Conservation (phyloP, 2,329 filamentous ascomycete species). For the Penicillium palitans region DNA sequence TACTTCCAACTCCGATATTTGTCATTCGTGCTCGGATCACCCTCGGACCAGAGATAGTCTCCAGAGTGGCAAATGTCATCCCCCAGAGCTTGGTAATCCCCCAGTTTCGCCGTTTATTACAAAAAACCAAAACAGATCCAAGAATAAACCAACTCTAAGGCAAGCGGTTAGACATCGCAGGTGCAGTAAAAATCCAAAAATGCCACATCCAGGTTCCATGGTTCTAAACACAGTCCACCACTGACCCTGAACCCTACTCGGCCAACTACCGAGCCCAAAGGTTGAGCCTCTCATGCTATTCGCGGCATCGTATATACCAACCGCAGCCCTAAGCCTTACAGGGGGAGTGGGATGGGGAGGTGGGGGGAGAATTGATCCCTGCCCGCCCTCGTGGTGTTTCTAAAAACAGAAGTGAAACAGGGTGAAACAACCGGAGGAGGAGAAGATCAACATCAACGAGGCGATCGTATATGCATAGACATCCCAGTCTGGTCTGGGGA, state of each 20-base stretch:
- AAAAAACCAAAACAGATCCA: neutral
- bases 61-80: conserved; percentile 9
- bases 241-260: neutral
- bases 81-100: neutral
- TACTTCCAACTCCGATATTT: neutral
- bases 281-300: neutral
- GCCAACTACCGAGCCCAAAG: neutral
- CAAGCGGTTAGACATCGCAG: neutral
- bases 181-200: neutral
- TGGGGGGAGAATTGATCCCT: conserved; percentile 3
- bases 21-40: conserved; percentile 4
- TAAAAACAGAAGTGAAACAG: conserved; percentile 12
- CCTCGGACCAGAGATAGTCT: neutral
- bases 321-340: conserved; percentile 5
- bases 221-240: neutral
- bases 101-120: neutral
- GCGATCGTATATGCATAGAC: neutral
- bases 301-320: neutral
- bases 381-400: conserved; percentile 16
- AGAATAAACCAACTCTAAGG: neutral
- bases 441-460: neutral
- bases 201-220: neutral
- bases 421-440: neutral
- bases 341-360: neutral
- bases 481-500: neutral